A percentile compares a stretch with the other conserved stretches of the same genome.
Evolutionary conservation across 2,329 filamentous ascomycete genomes (phyloP).

Genomic region (Apiospora hydei): DNA sequence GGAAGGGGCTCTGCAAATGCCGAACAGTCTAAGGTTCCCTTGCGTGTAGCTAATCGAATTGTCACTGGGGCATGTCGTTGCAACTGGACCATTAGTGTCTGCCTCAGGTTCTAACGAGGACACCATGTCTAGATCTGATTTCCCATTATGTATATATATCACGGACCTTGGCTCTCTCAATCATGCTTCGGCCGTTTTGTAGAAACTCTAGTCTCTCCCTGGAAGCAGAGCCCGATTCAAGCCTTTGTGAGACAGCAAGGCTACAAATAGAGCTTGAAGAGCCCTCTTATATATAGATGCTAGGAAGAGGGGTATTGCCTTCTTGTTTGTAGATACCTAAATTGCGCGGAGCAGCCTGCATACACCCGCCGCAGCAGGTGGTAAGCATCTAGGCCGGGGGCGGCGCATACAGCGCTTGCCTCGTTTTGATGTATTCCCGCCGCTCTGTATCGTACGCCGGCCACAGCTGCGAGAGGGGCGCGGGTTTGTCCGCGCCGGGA

Average conservation of each 20-base stretch:
- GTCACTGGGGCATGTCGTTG: background rate
- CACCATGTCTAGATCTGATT: too few relatives aligned
- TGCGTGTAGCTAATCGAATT: background rate
- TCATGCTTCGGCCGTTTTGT: background rate
- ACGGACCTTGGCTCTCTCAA: background rate
- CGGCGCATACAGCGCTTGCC: slow-evolving; percentile 30
- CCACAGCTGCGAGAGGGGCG: slow-evolving; percentile 33
- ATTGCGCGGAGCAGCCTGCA: background rate
- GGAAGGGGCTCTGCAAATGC: background rate
- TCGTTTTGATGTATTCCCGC: slow-evolving; percentile 29
- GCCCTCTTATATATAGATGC: background rate
- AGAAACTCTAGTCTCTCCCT: too few relatives aligned
- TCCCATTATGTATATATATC: background rate
- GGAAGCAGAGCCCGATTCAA: background rate
- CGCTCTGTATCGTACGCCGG: slow-evolving; percentile 34
- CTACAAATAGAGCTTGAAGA: too few relatives aligned
- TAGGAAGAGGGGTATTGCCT: background rate
- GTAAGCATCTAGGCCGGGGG: background rate
- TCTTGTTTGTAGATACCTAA: background rate
- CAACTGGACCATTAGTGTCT: background rate
- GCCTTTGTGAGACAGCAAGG: background rate
- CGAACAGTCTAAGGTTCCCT: background rate
- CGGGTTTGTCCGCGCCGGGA: slow-evolving; percentile 24
- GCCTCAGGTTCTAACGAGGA: background rate
- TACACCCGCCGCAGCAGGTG: background rate